Conservation (phyloP, 768 basidiomycete species). For the Auriscalpium microsporum region DNA sequence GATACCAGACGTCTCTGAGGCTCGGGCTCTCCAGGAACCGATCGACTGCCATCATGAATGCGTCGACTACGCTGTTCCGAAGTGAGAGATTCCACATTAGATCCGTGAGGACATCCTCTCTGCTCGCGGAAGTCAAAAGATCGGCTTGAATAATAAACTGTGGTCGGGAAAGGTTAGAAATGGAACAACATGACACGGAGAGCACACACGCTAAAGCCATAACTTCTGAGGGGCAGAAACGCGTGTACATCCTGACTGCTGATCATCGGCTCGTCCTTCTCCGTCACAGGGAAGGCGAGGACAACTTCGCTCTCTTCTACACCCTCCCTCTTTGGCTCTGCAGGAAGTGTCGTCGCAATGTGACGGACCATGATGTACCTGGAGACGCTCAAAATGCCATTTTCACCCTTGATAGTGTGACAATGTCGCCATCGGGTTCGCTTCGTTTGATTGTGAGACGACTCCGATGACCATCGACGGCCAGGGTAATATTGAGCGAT, state of each 20-base stretch:
- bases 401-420: neutral
- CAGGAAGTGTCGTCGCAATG: constrained; percentile 1
- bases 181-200: neutral
- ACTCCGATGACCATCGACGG: neutral
- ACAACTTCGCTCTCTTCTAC: constrained; percentile 16
- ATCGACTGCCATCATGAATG: constrained; percentile 17
- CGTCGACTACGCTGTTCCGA: constrained; percentile 13
- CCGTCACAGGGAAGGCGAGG: constrained; percentile 18
- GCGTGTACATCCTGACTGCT: constrained; percentile 16
- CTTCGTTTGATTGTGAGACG: constrained; percentile 1
- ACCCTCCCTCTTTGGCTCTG: constrained; percentile 12
- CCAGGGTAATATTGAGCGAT: constrained; percentile 6
- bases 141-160: constrained; percentile 25
- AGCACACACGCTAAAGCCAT: constrained; percentile 18
- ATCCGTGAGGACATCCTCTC: constrained; percentile 20
- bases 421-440: neutral
- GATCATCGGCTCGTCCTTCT: constrained; percentile 6
- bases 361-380: constrained; percentile 11
- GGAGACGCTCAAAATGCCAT: neutral
- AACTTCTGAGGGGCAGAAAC: constrained; percentile 18
- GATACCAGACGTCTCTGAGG: constrained; percentile 18
- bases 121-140: constrained; percentile 21
- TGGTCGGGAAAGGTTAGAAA: neutral
- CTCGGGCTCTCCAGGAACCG: constrained; percentile 10
- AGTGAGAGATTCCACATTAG: constrained; percentile 18